phyloP scores from a whole-genome alignment of 148 eudicot species.

The Agrostemma githago region DNA sequence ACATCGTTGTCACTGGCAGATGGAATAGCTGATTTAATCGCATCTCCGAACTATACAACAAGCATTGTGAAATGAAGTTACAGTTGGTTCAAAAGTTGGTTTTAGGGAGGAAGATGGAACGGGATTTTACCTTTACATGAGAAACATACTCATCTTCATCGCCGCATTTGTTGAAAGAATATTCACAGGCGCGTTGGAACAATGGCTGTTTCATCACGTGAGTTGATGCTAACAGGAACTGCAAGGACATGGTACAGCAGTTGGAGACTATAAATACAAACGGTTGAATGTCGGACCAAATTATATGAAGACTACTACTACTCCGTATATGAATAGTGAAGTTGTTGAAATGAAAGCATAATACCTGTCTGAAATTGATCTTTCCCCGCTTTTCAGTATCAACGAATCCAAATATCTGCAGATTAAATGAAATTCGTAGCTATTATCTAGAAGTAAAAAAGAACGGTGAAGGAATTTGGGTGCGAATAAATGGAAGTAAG shows the following conservation, averaged over 20 bases:
- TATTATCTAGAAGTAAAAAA: no score
- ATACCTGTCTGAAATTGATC: constrained; percentile 63
- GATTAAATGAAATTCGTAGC: constrained; percentile 2
- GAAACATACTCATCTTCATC: constrained; percentile 17
- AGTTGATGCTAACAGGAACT: constrained; percentile 32
- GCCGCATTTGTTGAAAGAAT: constrained; percentile 18
- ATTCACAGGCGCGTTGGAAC: constrained; percentile 33
- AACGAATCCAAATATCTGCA: constrained; percentile 52
- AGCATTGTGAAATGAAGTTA: neutral
- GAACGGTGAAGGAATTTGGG: no score
- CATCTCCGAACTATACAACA: constrained; percentile 28
- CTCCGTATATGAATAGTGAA: no score
- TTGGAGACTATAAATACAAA: no score
- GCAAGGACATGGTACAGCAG: constrained; percentile 13
- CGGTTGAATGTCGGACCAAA: no score
- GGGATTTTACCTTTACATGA: constrained; percentile 16
- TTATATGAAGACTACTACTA: neutral
- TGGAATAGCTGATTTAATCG: constrained; percentile 19
- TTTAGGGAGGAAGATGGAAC: neutral
- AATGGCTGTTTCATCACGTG: constrained; percentile 32
- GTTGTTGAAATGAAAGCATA: neutral
- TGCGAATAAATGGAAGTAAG: neutral
- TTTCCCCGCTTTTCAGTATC: constrained; percentile 49
- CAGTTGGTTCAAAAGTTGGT: neutral
- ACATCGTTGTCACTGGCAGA: constrained; percentile 21